Percentiles rank a stretch among this genome's conserved stretches.
phyloP scores from a whole-genome alignment of 73 alveolate genomes.

The Paramecium pentaurelia region DNA sequence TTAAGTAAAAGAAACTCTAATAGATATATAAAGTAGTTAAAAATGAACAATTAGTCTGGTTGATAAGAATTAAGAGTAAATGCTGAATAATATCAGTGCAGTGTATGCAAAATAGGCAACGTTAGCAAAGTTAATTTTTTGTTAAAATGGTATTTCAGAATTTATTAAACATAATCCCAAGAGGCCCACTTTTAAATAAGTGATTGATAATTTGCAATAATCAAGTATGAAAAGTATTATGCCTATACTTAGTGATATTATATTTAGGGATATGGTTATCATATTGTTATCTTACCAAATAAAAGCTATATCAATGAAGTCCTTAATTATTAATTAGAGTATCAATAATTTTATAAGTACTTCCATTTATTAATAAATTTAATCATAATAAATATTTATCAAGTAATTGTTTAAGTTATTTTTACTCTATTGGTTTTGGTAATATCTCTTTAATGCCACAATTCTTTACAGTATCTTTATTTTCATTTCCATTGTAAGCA shows the following conservation, averaged over 20 bases:
- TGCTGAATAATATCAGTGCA: neutral
- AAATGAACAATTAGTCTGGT: neutral
- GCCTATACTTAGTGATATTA: neutral
- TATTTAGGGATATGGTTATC: neutral
- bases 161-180: neutral
- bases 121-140: neutral
- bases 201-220: neutral
- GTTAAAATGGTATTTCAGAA: neutral
- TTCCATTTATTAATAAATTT: neutral
- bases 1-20: neutral
- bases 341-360: neutral
- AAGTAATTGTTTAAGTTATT: neutral
- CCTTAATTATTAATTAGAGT: neutral
- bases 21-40: neutral
- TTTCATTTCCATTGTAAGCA: neutral
- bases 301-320: neutral
- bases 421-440: neutral
- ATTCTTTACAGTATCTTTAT: neutral
- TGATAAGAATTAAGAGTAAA: neutral
- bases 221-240: neutral
- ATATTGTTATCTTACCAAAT: neutral
- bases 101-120: neutral
- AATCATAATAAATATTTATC: slow-evolving; percentile 1
- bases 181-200: neutral
- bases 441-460: neutral